Base-by-base conservation (phyloP, 768 basidiomycete genomes). In the Crassisporium funariophilum region DNA sequence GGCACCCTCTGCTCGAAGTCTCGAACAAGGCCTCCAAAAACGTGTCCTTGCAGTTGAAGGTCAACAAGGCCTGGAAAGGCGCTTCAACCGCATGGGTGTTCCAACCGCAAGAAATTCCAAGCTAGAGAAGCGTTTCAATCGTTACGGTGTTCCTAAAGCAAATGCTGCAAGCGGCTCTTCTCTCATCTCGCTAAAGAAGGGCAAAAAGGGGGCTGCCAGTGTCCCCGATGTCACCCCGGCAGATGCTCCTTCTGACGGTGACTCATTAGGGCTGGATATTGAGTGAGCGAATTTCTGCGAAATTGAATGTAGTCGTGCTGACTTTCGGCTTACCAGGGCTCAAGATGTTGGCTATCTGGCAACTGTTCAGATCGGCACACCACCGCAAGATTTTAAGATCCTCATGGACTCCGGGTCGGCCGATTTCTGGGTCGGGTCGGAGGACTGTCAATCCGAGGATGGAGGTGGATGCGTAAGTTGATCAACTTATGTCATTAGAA, bases 331-430 rank as follows among this genome's bases (percentile, higher is more conserved):
- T 11, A 49, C 13, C 27, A 76, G 75, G 46, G 67, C 65, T 7
- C 63, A 71, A 25, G 79, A 80, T 59, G 62, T 77, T 12, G 75
- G 76, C 3, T 81, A 83, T 55, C 61, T 83, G 31, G 77, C 82
- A 7, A 77, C 73, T 9, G 55, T 88, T 9, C 76, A 83, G 56
- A 74, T 87, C 37, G 86, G 86, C n/a, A 85, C 82, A 1, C 85
- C 85, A 16, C 75, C 81, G 7, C 70, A 59, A 24, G 58, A 77
- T 49, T 86, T 81, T 57, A 59, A 68, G 21, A 61, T 88, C 42
- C 69, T 87, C 15, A 82, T 87, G 79, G 86, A 87, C 62, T 83
- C 81, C 23, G 86, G 86, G 21, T 82, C 79, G 10, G 81, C 84
- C 8, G 86, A 87, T 64, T 63, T 81, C 27, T 86, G 84, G 83